Evolutionary conservation across 2,329 filamentous ascomycete species (phyloP).

Genomic region (Stemphylium beticola): DNA sequence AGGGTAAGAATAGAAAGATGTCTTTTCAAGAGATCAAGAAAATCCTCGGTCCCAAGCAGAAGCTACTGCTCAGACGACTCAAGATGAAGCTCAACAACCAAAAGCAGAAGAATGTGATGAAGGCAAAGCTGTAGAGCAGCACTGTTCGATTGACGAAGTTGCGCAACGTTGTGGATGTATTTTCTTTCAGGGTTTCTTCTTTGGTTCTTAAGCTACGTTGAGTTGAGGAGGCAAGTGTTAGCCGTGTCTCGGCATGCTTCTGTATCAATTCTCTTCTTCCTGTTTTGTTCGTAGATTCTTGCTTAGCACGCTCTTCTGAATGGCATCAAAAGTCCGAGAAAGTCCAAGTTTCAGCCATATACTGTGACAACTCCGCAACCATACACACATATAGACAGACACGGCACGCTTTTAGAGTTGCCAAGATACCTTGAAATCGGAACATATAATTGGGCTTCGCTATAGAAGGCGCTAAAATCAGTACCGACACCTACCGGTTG

Average conservation of each 20-base stretch:
- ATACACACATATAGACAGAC: background rate
- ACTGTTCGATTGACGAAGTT: background rate
- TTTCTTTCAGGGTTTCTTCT: background rate
- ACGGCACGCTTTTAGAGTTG: background rate
- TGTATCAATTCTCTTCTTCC: background rate
- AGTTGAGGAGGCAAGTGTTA: conserved; percentile 15
- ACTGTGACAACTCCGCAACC: no score
- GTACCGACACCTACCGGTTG: background rate
- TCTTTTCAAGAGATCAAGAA: conserved; percentile 18
- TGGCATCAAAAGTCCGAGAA: background rate
- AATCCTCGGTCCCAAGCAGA: conserved; percentile 25
- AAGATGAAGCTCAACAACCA: conserved; percentile 14
- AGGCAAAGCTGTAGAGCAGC: background rate
- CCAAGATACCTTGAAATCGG: background rate
- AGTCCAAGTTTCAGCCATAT: background rate
- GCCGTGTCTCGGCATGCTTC: background rate
- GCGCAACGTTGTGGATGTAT: background rate
- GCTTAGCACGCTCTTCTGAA: background rate
- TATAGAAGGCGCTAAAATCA: background rate
- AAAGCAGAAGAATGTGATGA: background rate
- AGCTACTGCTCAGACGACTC: conserved; percentile 16
- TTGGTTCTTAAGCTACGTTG: background rate
- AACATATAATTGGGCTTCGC: background rate
- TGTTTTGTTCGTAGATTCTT: conserved; percentile 1
- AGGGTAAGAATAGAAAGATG: conserved; percentile 28